Evolutionary conservation across 1,284 basidiomycete species (phyloP).

Genomic region (Fomitopsis schrenkii): DNA sequence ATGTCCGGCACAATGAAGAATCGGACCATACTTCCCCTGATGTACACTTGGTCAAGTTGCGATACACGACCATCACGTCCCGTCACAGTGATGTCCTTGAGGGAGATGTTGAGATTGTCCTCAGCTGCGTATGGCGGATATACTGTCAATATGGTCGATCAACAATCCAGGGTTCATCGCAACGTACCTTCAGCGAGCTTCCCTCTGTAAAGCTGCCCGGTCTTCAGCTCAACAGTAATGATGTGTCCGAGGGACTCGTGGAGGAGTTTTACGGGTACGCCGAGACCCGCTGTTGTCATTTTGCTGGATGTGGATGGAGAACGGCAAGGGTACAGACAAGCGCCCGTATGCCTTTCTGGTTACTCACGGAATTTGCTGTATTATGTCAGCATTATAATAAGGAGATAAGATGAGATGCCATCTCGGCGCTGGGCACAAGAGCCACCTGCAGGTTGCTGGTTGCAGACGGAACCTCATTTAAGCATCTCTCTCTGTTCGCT

Average conservation of each 20-base stretch:
- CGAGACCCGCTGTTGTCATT: conserved; percentile 53
- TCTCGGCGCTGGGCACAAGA: neutral
- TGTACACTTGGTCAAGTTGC: conserved; percentile 99
- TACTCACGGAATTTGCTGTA: neutral
- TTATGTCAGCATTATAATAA: neutral
- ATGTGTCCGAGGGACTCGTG: conserved; percentile 95
- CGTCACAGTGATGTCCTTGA: conserved; percentile 97
- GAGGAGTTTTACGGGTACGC: conserved; percentile 89
- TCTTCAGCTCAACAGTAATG: conserved; percentile 97
- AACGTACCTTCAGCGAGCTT: conserved; percentile 89
- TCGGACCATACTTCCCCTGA: conserved; percentile 95
- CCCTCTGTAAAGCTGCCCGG: conserved; percentile 94
- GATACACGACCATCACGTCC: conserved; percentile 97
- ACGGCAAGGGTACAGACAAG: neutral
- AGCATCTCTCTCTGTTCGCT: neutral
- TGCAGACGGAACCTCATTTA: neutral
- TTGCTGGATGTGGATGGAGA: conserved; percentile 6
- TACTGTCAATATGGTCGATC: neutral
- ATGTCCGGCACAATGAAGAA: conserved; percentile 99
- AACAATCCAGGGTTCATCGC: conserved; percentile 2
- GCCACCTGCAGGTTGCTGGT: neutral
- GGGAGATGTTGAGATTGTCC: conserved; percentile 96
- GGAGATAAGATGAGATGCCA: neutral
- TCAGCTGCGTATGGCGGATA: conserved; percentile 63
- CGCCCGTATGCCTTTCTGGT: neutral